These are phyloP conservation scores for Euphorbia corollata DNA, from an alignment of 441 rosid genomes.

Conservation along the genomic window DNA sequence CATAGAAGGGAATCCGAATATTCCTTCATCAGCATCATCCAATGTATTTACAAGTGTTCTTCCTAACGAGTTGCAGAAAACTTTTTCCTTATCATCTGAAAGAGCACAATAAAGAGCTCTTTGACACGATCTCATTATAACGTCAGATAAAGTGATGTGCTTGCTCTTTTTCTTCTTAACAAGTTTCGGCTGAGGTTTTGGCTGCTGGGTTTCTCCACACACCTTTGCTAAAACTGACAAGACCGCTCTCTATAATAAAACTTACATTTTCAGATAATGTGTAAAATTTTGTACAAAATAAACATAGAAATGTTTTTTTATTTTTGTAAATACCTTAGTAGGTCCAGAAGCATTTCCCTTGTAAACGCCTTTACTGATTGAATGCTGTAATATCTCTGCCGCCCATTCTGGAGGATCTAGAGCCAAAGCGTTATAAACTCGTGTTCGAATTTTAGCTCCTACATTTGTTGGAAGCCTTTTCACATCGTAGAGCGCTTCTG, in stretches of 20 bases:
- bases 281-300: background rate
- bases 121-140: conserved; percentile 48
- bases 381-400: conserved; percentile 35
- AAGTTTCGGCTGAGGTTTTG: conserved; percentile 18
- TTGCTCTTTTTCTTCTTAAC: conserved; percentile 31
- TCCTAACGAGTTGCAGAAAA: conserved; percentile 50
- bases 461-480: conserved; percentile 58
- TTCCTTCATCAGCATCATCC: conserved; percentile 46
- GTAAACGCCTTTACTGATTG: conserved; percentile 56
- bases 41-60: conserved; percentile 37
- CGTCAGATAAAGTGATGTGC: conserved; percentile 32
- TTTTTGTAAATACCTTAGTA: conserved; percentile 38
- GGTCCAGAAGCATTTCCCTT: conserved; percentile 71
- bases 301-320: background rate
- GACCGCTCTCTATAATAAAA: conserved; percentile 50
- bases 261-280: conserved; percentile 4
- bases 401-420: conserved; percentile 61
- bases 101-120: conserved; percentile 41
- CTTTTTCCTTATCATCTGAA: conserved; percentile 45
- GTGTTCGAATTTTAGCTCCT: conserved; percentile 54
- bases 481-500: conserved; percentile 40
- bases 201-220: conserved; percentile 30
- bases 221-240: conserved; percentile 38
- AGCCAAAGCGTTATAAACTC: conserved; percentile 43
- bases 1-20: conserved; percentile 46